Percentiles rank a stretch among this genome's conserved stretches.
phyloP scores from a whole-genome alignment of 495 filamentous ascomycete genomes.

The Aspergillus haitiensis region DNA sequence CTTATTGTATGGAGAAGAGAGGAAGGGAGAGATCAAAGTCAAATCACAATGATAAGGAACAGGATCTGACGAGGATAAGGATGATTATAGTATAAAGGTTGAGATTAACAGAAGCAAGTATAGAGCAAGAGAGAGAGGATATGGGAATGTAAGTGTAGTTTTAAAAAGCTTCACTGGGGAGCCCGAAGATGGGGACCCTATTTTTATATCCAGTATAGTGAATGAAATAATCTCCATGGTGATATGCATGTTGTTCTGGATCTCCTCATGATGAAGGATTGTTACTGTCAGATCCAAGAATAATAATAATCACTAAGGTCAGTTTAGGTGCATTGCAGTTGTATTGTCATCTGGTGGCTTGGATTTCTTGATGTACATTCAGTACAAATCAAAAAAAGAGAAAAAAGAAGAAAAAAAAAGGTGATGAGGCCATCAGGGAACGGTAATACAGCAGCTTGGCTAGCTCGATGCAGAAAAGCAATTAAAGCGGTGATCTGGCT shows the following conservation, averaged over 20 bases:
- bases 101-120: not conserved
- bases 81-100: not conserved
- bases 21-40: not conserved
- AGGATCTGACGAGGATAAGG: not conserved
- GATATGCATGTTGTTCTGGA: not conserved
- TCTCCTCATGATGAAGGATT: not conserved
- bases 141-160: not conserved
- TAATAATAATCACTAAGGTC: conserved; percentile 1
- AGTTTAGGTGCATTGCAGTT: not conserved
- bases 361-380: not conserved
- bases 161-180: not conserved
- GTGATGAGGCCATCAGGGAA: conserved; percentile 9
- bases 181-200: not conserved
- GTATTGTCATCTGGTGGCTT: not conserved
- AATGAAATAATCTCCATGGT: not conserved
- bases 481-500: conserved; percentile 1
- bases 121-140: not conserved
- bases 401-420: conserved; percentile 10
- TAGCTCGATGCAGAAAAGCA: not conserved
- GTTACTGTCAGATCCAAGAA: conserved; percentile 4
- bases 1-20: not conserved
- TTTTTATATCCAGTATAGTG: conserved; percentile 1
- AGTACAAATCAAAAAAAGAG: conserved; percentile 1
- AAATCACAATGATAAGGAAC: not conserved
- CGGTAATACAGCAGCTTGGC: conserved; percentile 6